Evolutionary conservation across 805 yeast species (phyloP), one percentile per base, ranked within the genome.

Genomic region (Lachancea lanzarotensis): DNA sequence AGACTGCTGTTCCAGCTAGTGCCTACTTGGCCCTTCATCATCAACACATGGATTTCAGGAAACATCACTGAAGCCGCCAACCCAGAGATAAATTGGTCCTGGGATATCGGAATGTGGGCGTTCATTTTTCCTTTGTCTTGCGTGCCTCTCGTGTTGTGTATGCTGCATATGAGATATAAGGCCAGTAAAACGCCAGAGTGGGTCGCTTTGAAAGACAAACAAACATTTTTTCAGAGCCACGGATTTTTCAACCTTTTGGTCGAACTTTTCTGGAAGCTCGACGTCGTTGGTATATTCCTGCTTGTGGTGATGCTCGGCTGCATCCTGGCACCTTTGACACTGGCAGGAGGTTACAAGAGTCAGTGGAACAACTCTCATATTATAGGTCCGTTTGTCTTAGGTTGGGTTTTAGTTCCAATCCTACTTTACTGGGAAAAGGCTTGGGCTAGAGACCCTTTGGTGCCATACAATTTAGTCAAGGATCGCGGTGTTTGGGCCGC

Each of bases 41-140:
- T 85, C 63, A 84, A 82, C 64, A 81, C 91, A 13, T 85, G 93
- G 93, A 72, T 83, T 45, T 65, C 81, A 25, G 91, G 88, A 57
- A 68, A 79, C 53, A 69, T 84, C 39, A 64, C 74, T 13, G 51
- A 60, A 8, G 65, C 65, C 29, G 65, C 65, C 11, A 63, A 62
- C 22, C 66, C 67, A 29, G 2, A 43, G 11, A 40, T 50, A 5
- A 57, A 71, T 29, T 81, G 87, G 82, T 71, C 79, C 11, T 84
- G 90, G 90, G 82, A 82, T 55, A 77, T 82, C 53, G 89, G 82
- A 33, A 82, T 84, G 76, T 84, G 84, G 84, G 88, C 89, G 1
- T 79, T 81, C 53, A 81, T 84, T 51, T 76, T 79, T 71, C 90
- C 90, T 30, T 66, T 81, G 32, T 58, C 79, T 4, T 68, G 81